These are phyloP conservation scores for Annulohypoxylon stygium DNA, from an alignment of 495 filamentous ascomycete species.

Conservation along the genomic window DNA sequence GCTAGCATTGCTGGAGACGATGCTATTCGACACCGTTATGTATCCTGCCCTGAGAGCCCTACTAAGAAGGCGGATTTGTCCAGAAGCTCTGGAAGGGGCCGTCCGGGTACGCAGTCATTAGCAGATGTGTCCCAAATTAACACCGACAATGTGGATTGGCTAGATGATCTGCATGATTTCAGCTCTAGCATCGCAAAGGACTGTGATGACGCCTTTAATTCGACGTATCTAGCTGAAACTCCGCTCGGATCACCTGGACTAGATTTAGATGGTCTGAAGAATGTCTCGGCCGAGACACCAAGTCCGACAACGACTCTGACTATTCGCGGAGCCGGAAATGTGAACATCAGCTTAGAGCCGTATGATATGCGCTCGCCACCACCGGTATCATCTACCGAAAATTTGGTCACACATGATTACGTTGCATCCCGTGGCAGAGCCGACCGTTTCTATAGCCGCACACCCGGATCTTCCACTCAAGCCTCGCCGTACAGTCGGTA, in stretches of 20 bases:
- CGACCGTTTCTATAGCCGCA: constrained; percentile 5
- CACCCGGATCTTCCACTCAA: neutral
- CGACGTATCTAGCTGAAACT: constrained; percentile 47
- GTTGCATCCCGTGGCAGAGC: constrained; percentile 26
- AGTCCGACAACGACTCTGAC: constrained; percentile 21
- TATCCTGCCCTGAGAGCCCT: constrained; percentile 30
- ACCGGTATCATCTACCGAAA: constrained; percentile 65
- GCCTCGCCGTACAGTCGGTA: constrained; percentile 21
- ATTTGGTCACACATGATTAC: constrained; percentile 58
- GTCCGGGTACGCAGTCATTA: constrained; percentile 32
- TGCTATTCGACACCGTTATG: constrained; percentile 39
- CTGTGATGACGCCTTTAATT: constrained; percentile 83
- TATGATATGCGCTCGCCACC: constrained; percentile 63
- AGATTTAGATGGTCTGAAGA: constrained; percentile 1
- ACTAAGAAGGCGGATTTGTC: constrained; percentile 20
- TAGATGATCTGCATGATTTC: constrained; percentile 65
- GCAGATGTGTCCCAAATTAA: constrained; percentile 20
- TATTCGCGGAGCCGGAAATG: constrained; percentile 28
- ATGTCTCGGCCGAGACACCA: constrained; percentile 9
- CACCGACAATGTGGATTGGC: constrained; percentile 53
- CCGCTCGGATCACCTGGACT: constrained; percentile 12
- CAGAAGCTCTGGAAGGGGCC: constrained; percentile 20
- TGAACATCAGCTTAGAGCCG: constrained; percentile 21
- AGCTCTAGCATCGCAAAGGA: constrained; percentile 63
- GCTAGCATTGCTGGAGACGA: constrained; percentile 50